These are phyloP conservation scores for Pythium sukuiense DNA, from an alignment of 352 stramenopile species.

Conservation along the genomic window DNA sequence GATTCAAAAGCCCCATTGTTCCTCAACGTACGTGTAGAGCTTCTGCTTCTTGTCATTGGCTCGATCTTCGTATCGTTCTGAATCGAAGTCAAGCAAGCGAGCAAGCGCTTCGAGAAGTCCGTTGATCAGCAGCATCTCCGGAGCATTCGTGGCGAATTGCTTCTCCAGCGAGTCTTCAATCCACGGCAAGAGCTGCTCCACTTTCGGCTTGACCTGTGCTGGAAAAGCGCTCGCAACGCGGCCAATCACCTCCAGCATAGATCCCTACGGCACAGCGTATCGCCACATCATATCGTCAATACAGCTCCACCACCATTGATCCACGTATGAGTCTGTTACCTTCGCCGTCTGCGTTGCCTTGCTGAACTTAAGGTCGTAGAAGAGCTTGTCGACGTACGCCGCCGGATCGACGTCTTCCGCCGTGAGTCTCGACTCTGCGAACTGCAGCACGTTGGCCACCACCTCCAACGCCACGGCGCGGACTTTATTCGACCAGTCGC, in stretches of 20 bases:
- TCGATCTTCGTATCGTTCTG: constrained; percentile 40
- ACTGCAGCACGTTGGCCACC: constrained; percentile 59
- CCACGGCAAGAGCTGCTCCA: constrained; percentile 51
- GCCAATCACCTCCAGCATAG: constrained; percentile 66
- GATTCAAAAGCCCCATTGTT: neutral
- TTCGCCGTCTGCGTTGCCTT: constrained; percentile 72
- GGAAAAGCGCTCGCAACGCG: constrained; percentile 59
- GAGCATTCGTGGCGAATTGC: constrained; percentile 61
- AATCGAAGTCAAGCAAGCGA: constrained; percentile 52
- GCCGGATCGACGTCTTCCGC: constrained; percentile 52
- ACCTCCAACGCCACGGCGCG: constrained; percentile 51
- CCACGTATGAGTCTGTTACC: constrained; percentile 18
- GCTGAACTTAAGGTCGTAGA: constrained; percentile 75
- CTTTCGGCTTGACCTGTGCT: constrained; percentile 29
- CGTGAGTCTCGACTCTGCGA: constrained; percentile 31
- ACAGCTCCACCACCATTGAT: neutral
- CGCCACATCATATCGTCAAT: neutral
- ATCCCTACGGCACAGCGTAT: constrained; percentile 31
- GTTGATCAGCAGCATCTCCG: constrained; percentile 78
- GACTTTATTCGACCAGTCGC: constrained; percentile 68
- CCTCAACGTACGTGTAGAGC: constrained; percentile 58
- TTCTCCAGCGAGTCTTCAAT: constrained; percentile 73
- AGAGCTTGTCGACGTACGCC: constrained; percentile 66
- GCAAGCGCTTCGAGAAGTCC: constrained; percentile 64
- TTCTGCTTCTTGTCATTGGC: constrained; percentile 44